Base-by-base conservation (phyloP, 2,329 filamentous ascomycete genomes). In the Akanthomyces lecanii region DNA sequence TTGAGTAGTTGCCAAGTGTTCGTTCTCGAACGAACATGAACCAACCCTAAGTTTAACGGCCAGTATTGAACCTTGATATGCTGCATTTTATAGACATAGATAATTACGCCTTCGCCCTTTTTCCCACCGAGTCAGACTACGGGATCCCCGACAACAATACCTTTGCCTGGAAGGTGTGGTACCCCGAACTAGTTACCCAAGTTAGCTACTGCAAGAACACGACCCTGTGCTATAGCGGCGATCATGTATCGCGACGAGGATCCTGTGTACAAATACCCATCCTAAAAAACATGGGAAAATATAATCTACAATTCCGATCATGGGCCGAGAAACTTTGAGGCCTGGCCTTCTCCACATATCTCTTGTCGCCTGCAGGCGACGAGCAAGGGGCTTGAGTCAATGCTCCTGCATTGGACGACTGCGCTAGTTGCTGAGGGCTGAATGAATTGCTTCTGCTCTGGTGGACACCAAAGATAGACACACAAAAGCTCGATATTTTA, bases 401-500 rank as follows among this genome's bases (percentile, higher is more conserved):
- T 59, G 45, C 56, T 59, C 44, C 23, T 48, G 44, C 55, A 58
- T 50, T 47, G 7, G 10, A 36, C 36, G 42, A 25, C 55, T 48
- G 54, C 11, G 8, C 54, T 45, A n/a, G 42, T 21, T 45, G 21
- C 36, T 25, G 53, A n/a, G 16, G 28, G 55, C 28, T 48, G 40
- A 38, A 58, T 25, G 10, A 42, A 11, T 58, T 58, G 25, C 44
- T 47, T 58, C 42, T 58, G 23, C n/a, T 18, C 33, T 11, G 8
- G 5, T 44, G 42, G 11, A 38, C 18, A 16, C 36, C 8, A 7
- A 5, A 18, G 30, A 58, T 40, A 33, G 44, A 16, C 4, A 40
- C 38, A 7, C 18, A 44, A 3, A 45, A 45, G 40, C 42, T 33
- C 25, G 23, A 12, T 38, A 25, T 45, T 45, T 56, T 42, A 40